Evolutionary conservation across 768 basidiomycete species (phyloP), one percentile per base, ranked within the genome.

Genomic region (Suillus luteus): DNA sequence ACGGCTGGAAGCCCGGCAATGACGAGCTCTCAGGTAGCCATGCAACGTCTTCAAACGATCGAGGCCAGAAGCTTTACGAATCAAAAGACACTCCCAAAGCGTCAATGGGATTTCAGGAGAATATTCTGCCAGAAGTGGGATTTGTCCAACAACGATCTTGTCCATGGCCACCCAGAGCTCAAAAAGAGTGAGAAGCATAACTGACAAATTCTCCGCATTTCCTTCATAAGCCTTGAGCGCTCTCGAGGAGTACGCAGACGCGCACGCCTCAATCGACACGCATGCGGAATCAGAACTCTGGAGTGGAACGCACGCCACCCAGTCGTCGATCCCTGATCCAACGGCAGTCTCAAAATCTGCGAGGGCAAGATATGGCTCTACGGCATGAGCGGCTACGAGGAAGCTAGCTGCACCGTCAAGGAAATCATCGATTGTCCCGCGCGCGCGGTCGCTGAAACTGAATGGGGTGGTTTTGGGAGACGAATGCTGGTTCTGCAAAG

Each of bases 121-220:
- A 48, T 75, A 79, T 1, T 77, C 66, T 0, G 43, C 59, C 2
- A 79, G 62, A 7, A 79, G 62, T 3, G 77, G 72, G 19, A 65
- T 71, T 19, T 65, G 60, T 11, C 31, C 43, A 33, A 71, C 55
- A 0, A 64, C 64, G 9, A 74, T 37, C 10, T 65, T 72, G 61
- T 79, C 79, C 6, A 80, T 63, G 0, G 73, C 79, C 14, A 77
- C 62, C 79, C 78, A 79, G 35, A 79, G 73, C 38, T 83, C 79
- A 10, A 74, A 27, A 11, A 57, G 62, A 1, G 72, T 74, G 54
- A 86, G 68, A 48, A 85, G 65, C 77, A 85, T 81, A 2, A 79
- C 60, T 0, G 83, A 84, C 5, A 73, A 44, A 37, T 73, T 67
- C 57, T 83, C 81, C 1, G 81, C 77, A 37, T 76, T 80, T 12